Evolutionary conservation across 768 basidiomycete genomes (phyloP).

Genomic region (Naganishia kalamii): DNA sequence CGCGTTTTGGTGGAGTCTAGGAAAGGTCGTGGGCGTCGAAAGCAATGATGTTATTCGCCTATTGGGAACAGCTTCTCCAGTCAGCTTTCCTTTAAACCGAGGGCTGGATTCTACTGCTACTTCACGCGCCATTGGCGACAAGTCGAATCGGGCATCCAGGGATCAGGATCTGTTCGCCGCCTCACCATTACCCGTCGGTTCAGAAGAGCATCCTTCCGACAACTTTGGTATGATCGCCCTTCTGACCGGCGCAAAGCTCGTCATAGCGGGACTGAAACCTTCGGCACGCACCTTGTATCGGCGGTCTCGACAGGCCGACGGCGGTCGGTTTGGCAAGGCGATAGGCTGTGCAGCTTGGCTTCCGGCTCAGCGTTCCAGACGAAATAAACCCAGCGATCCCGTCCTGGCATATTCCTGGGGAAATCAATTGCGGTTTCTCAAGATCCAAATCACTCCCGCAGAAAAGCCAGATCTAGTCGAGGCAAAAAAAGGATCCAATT

Average conservation of each 20-base stretch:
- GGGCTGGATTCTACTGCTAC: background rate
- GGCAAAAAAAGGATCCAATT: constrained; percentile 47
- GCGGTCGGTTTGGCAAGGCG: constrained; percentile 23
- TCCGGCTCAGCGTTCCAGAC: constrained; percentile 17
- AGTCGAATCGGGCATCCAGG: background rate
- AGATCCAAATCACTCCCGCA: constrained; percentile 53
- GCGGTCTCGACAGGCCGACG: constrained; percentile 32
- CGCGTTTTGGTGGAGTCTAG: constrained; percentile 89
- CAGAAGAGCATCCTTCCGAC: constrained; percentile 67
- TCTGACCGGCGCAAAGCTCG: constrained; percentile 80
- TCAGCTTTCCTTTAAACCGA: background rate
- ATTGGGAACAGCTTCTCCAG: constrained; percentile 53
- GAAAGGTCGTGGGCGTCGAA: constrained; percentile 89
- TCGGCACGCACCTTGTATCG: constrained; percentile 79
- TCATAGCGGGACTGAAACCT: constrained; percentile 88
- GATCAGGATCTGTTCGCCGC: constrained; percentile 64
- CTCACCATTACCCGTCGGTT: constrained; percentile 73
- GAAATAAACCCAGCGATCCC: constrained; percentile 50
- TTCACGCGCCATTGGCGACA: background rate
- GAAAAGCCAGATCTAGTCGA: constrained; percentile 16
- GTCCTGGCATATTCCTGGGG: constrained; percentile 84
- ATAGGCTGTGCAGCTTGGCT: constrained; percentile 39
- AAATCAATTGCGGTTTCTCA: constrained; percentile 58
- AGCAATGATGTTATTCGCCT: constrained; percentile 90
- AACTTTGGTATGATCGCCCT: constrained; percentile 72